Percentiles rank a stretch among this genome's conserved stretches.
Conservation (phyloP, 129 eudicot species). For the Centella asiatica region DNA sequence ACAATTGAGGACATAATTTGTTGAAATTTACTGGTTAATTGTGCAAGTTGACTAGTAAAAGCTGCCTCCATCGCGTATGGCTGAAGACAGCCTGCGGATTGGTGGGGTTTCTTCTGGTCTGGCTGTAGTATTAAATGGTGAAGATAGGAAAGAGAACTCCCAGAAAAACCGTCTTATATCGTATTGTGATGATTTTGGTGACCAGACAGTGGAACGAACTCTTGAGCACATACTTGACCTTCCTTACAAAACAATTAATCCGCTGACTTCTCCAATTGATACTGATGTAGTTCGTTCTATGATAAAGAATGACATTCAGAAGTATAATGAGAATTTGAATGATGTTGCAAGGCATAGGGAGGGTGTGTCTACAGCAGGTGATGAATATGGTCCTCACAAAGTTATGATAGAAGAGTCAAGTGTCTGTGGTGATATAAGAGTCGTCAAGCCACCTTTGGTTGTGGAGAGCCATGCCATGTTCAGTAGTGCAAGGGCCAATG, state of each 20-base stretch:
- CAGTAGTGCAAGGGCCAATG: slow-evolving; percentile 80
- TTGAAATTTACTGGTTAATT: slow-evolving; percentile 12
- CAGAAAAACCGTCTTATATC: slow-evolving; percentile 66
- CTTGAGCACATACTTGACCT: slow-evolving; percentile 79
- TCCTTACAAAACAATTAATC: slow-evolving; percentile 48
- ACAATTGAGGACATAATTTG: background rate
- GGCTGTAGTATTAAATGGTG: slow-evolving; percentile 63
- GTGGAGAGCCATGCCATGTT: slow-evolving; percentile 81
- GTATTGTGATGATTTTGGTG: slow-evolving; percentile 86
- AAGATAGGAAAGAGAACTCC: slow-evolving; percentile 49
- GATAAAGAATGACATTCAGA: slow-evolving; percentile 40
- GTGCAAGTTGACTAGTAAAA: slow-evolving; percentile 13
- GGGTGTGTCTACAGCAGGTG: slow-evolving; percentile 53
- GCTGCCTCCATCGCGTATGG: slow-evolving; percentile 38
- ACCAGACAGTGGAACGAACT: slow-evolving; percentile 86
- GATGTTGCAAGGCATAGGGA: slow-evolving; percentile 28
- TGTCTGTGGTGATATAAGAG: slow-evolving; percentile 73
- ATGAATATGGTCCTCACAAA: slow-evolving; percentile 27
- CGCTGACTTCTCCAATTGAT: slow-evolving; percentile 43
- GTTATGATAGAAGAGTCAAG: slow-evolving; percentile 75
- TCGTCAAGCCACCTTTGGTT: slow-evolving; percentile 48
- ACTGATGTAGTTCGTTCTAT: slow-evolving; percentile 45
- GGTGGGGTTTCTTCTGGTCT: slow-evolving; percentile 69
- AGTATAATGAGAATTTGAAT: slow-evolving; percentile 22
- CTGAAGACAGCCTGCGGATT: slow-evolving; percentile 58